Evolutionary conservation across 805 yeast genomes (phyloP).

Genomic region (Candida maris): DNA sequence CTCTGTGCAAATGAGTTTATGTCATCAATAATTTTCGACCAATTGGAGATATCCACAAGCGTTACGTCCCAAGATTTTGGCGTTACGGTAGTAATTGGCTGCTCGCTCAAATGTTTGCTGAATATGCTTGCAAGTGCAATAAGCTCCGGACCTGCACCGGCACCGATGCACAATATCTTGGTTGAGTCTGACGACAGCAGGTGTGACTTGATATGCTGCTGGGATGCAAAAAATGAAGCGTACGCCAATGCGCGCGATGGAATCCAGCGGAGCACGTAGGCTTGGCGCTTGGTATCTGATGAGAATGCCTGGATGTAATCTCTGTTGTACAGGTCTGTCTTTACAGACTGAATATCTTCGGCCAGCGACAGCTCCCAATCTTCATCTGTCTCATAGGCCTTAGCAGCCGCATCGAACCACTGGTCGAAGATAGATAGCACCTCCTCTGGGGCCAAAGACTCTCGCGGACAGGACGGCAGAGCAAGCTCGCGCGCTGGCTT

Average conservation of each 20-base stretch:
- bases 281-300: slow-evolving; percentile 58
- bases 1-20: slow-evolving; percentile 41
- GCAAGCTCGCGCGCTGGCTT: no score
- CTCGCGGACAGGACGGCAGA: slow-evolving; percentile 5
- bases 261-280: slow-evolving; percentile 83
- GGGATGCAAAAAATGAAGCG: slow-evolving; percentile 56
- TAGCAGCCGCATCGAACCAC: slow-evolving; percentile 29
- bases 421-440: slow-evolving; percentile 29
- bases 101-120: slow-evolving; percentile 27
- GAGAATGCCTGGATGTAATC: slow-evolving; percentile 71
- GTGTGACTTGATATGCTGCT: slow-evolving; percentile 39
- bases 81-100: slow-evolving; percentile 5
- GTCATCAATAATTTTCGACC: slow-evolving; percentile 53
- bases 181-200: slow-evolving; percentile 29
- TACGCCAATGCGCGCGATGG: slow-evolving; percentile 79
- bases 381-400: slow-evolving; percentile 14
- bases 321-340: slow-evolving; percentile 64
- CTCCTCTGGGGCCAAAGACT: slow-evolving; percentile 33
- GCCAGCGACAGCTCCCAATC: slow-evolving; percentile 34
- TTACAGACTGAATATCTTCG: slow-evolving; percentile 60
- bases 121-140: slow-evolving; percentile 61
- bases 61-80: slow-evolving; percentile 34
- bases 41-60: slow-evolving; percentile 75
- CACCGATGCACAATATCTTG: slow-evolving; percentile 65
- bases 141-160: slow-evolving; percentile 87